A percentile compares a stretch with the other conserved stretches of the same genome.
Conservation (phyloP, 1,139 yeast species). For the Candida tetrigidarum region DNA sequence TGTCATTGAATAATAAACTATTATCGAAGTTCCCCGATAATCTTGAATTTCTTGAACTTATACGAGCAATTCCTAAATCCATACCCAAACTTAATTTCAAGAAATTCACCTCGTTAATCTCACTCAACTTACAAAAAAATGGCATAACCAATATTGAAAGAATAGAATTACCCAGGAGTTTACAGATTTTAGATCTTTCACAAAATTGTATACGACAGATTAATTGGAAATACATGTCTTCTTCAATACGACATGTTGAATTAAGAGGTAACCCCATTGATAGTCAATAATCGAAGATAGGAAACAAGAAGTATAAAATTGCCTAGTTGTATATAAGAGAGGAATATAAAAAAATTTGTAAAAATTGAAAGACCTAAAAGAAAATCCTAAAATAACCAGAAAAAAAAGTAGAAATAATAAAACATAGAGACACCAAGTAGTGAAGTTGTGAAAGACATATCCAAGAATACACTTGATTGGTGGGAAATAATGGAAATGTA, state of each 20-base stretch:
- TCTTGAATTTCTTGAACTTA: conserved; percentile 2
- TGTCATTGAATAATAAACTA: conserved; percentile 6
- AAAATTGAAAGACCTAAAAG: neutral
- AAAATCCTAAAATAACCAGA: conserved; percentile 3
- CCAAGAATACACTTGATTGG: neutral
- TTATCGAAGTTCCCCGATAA: conserved; percentile 5
- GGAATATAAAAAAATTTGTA: neutral
- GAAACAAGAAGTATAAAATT: conserved; percentile 4
- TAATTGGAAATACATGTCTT: neutral
- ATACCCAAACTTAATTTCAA: conserved; percentile 1
- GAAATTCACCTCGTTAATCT: neutral
- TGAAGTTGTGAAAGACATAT: neutral
- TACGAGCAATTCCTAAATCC: conserved; percentile 2
- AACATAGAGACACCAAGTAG: conserved; percentile 1
- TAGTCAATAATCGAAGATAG: neutral
- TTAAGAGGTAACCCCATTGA: conserved; percentile 2
- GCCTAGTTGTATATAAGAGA: conserved; percentile 6
- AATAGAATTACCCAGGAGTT: neutral
- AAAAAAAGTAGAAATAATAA: conserved; percentile 4
- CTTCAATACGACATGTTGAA: neutral
- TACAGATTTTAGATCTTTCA: conserved; percentile 6
- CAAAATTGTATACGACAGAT: conserved; percentile 4
- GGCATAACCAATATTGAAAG: conserved; percentile 3
- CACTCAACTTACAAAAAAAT: conserved; percentile 3
- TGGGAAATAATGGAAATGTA: neutral